Evolutionary conservation across 1,284 basidiomycete genomes (phyloP).

Genomic region (Cutaneotrichosporon sp.): DNA sequence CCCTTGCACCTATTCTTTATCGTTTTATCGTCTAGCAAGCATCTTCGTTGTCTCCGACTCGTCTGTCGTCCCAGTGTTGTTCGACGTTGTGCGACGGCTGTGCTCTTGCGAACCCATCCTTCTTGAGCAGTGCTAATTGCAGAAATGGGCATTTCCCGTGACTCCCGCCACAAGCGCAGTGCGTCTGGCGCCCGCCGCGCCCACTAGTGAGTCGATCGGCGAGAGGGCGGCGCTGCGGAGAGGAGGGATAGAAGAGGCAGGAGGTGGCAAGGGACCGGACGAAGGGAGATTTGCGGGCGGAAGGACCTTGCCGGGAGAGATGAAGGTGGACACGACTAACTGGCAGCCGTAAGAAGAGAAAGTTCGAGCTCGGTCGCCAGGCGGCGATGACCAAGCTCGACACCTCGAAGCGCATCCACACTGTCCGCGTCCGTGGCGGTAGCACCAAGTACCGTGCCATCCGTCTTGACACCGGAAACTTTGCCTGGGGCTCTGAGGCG

Average conservation of each 20-base stretch:
- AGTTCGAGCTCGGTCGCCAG: conserved; percentile 96
- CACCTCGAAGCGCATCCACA: conserved; percentile 85
- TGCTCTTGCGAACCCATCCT: no score
- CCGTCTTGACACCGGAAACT: conserved; percentile 90
- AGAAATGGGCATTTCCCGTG: conserved; percentile 63
- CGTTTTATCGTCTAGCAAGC: not conserved
- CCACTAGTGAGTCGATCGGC: conserved; percentile 49
- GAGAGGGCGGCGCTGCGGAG: not conserved
- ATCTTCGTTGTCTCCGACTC: no score
- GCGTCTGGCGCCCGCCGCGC: conserved; percentile 87
- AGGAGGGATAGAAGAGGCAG: not conserved
- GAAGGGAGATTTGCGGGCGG: no score
- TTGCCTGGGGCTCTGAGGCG: conserved; percentile 92
- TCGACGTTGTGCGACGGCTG: not conserved
- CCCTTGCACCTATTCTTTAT: not conserved
- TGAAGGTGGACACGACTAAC: not conserved
- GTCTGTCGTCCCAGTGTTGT: no score
- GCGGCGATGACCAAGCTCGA: conserved; percentile 86
- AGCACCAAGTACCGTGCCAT: conserved; percentile 90
- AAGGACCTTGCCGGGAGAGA: no score
- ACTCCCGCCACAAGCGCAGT: conserved; percentile 92
- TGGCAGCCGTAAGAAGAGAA: conserved; percentile 84
- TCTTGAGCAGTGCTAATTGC: not conserved
- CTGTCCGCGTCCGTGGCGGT: conserved; percentile 86
- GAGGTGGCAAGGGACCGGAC: no score